Percentiles rank a stretch among this genome's conserved stretches.
These are phyloP conservation scores for Hyphopichia homilentoma DNA, from an alignment of 805 yeast species.

Conservation along the genomic window DNA sequence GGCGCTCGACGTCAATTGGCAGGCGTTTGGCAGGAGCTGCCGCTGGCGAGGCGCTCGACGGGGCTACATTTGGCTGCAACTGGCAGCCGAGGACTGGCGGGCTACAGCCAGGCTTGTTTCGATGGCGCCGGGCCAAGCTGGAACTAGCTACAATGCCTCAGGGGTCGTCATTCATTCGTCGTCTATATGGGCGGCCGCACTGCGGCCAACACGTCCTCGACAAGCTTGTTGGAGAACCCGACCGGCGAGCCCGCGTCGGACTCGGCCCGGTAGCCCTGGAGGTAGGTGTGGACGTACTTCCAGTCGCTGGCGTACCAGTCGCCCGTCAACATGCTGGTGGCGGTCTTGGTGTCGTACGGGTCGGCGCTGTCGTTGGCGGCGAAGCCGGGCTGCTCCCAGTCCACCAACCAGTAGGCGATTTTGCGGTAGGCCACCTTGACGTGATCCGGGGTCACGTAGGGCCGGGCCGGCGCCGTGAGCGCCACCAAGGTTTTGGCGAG, in stretches of 20 bases:
- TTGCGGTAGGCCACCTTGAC: conserved; percentile 36
- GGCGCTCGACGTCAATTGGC: too few relatives aligned
- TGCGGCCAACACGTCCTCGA: conserved; percentile 31
- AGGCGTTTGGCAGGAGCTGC: too few relatives aligned
- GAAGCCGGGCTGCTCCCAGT: conserved; percentile 32
- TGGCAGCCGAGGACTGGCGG: too few relatives aligned
- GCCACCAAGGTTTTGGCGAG: conserved; percentile 25
- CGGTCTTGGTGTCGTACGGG: conserved; percentile 8
- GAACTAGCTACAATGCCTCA: too few relatives aligned
- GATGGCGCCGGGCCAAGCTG: too few relatives aligned
- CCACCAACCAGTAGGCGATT: conserved; percentile 41
- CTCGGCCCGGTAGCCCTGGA: conserved; percentile 15
- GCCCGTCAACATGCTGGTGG: conserved; percentile 34
- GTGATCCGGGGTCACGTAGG: conserved; percentile 35
- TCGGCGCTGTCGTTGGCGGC: conserved; percentile 8
- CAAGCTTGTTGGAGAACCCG: conserved; percentile 29
- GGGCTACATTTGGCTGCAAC: too few relatives aligned
- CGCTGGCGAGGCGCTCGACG: too few relatives aligned
- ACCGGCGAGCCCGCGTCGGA: conserved; percentile 23
- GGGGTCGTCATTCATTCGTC: too few relatives aligned
- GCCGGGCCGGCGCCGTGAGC: conserved; percentile 11
- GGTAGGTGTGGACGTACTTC: conserved; percentile 25
- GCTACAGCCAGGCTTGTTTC: too few relatives aligned
- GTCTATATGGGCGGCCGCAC: conserved; percentile 40
- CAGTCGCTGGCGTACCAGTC: conserved; percentile 45